Base-by-base conservation (phyloP, 345 rosid genomes). In the Toxicodendron radicans region DNA sequence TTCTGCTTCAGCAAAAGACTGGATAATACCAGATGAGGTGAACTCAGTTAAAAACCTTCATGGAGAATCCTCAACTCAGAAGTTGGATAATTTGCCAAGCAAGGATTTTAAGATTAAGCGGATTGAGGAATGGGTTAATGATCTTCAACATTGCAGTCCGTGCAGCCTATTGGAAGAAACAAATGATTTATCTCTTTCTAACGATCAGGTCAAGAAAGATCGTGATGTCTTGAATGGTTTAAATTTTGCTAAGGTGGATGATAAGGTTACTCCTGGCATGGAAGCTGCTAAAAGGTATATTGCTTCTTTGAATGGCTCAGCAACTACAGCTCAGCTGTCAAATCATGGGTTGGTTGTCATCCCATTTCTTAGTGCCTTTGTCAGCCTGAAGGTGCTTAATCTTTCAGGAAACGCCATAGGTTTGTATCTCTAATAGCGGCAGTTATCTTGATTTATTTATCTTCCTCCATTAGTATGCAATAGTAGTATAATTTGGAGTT, bases 361-460 rank as follows among this genome's bases (percentile, higher is more conserved):
- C 74, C 98, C 99, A 48, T 89, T 86, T 79, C 87, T 95, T 63
- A 85, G 91, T 75, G 93, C 92, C 62, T 93, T 91, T 77, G 83
- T 60, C 71, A 83, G 92, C 79, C 75, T 95, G 83, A 95, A 82
- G 85, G 85, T 88, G 83, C 90, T 95, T 54, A 95, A 91, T 85
- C 92, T 95, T 54, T 90, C 94, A 0, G 99, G 97, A 75, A 95
- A 95, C 73, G 83, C 88, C 73, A 86, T 93, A 87, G 97, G 99
- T 95, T 71, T 58, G 89, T 73, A 62, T 66, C 38, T 51, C 57
- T 64, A 8, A 33, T 60, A 4, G 41, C 52, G 51, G 10, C 57
- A 38, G 32, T 23, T 23, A 45, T 75, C 58, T 24, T 52, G 5
- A 38, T 73, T 43, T 7, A 43, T 45, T 35, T 48, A 13, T 43